These are phyloP conservation scores for Aspergillus affinis DNA, from an alignment of 495 filamentous ascomycete genomes.

Conservation along the genomic window DNA sequence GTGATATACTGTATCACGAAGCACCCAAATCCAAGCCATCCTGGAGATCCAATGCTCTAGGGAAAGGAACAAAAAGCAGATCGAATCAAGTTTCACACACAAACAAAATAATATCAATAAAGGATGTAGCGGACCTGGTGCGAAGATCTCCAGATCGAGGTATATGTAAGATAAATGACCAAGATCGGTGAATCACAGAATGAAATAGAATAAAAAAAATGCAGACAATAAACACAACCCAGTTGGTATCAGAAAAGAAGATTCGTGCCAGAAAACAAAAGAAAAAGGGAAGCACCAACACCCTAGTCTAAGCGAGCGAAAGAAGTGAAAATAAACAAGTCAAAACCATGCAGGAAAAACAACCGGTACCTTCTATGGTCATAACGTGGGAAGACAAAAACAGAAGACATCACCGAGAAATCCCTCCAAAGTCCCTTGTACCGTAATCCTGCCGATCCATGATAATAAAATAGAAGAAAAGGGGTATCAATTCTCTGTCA, in stretches of 20 bases:
- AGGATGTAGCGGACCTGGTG: no score
- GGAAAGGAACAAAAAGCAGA: not conserved
- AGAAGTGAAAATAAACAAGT: constrained; percentile 21
- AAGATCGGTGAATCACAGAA: constrained; percentile 24
- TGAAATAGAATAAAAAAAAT: constrained; percentile 20
- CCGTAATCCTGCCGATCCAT: constrained; percentile 30
- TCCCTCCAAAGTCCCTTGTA: constrained; percentile 23
- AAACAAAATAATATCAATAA: no score
- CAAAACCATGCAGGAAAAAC: constrained; percentile 33
- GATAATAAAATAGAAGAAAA: constrained; percentile 19
- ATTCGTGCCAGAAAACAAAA: constrained; percentile 36
- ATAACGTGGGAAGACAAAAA: constrained; percentile 32
- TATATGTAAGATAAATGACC: no score
- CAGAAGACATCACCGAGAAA: constrained; percentile 28
- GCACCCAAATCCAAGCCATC: constrained; percentile 5
- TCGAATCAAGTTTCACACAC: no score
- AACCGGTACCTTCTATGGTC: constrained; percentile 51
- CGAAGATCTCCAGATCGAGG: no score
- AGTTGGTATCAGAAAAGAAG: constrained; percentile 34
- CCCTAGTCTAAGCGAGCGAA: constrained; percentile 28
- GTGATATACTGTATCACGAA: constrained; percentile 2
- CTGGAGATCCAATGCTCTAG: constrained; percentile 1
- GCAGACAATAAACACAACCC: constrained; percentile 25
- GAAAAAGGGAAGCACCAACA: constrained; percentile 29
- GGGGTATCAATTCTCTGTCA: constrained; percentile 36